Evolutionary conservation across 441 rosid species (phyloP).

Genomic region (Lepidium campestre): DNA sequence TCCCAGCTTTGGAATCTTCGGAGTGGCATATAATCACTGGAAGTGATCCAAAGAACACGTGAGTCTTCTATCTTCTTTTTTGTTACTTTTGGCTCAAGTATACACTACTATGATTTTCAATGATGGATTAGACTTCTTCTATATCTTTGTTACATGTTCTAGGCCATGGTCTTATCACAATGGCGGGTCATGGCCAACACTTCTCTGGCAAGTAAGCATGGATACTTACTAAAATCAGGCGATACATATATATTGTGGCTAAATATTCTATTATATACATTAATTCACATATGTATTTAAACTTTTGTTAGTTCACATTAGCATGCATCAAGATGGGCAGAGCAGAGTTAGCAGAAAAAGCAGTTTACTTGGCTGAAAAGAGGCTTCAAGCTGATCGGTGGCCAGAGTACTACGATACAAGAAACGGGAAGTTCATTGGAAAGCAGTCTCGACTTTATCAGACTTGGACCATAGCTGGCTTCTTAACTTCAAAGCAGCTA

Average conservation of each 20-base stretch:
- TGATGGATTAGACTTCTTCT: background rate
- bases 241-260: background rate
- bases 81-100: background rate
- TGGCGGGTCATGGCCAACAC: slow-evolving; percentile 97
- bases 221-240: background rate
- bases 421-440: slow-evolving; percentile 71
- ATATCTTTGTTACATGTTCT: background rate
- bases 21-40: slow-evolving; percentile 95
- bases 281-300: background rate
- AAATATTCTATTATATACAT: background rate
- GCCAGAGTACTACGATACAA: slow-evolving; percentile 94
- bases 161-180: slow-evolving; percentile 99
- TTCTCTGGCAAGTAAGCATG: slow-evolving; percentile 81
- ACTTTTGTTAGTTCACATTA: slow-evolving; percentile 61
- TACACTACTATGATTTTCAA: background rate
- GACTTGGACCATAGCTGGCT: slow-evolving; percentile 92
- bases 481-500: slow-evolving; percentile 64
- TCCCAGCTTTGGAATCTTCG: slow-evolving; percentile 71
- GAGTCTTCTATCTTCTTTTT: slow-evolving; percentile 11
- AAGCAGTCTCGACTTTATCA: slow-evolving; percentile 79
- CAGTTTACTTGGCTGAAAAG: slow-evolving; percentile 66
- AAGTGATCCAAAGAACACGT: slow-evolving; percentile 96
- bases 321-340: slow-evolving; percentile 94
- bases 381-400: slow-evolving; percentile 61
- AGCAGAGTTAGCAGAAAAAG: slow-evolving; percentile 66